A percentile compares a stretch with the other conserved stretches of the same genome.
Conservation (phyloP, 345 rosid genomes). For the Acer campestre region DNA sequence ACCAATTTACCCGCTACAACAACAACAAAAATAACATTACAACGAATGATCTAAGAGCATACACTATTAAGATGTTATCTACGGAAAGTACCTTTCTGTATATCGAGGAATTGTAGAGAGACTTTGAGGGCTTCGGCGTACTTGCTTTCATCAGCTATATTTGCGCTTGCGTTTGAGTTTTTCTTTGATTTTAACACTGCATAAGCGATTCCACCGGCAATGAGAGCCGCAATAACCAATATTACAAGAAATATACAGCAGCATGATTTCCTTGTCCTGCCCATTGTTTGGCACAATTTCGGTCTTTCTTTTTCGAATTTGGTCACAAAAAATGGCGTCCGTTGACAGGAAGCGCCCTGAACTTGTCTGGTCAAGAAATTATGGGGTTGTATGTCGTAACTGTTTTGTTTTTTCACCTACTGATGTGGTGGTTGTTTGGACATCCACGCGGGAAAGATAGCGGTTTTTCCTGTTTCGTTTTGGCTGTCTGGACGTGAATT, state of each 20-base stretch:
- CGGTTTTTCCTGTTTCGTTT: conserved; percentile 4
- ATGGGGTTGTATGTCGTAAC: neutral
- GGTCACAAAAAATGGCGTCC: neutral
- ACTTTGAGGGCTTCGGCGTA: conserved; percentile 75
- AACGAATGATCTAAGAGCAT: neutral
- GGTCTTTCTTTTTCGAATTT: neutral
- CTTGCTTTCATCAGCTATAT: conserved; percentile 49
- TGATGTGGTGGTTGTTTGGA: neutral
- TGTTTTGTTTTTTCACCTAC: neutral
- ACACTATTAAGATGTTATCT: neutral
- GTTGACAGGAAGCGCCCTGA: neutral
- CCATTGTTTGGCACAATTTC: neutral
- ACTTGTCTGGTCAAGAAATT: neutral
- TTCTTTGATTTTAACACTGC: conserved; percentile 30
- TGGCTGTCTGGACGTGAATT: conserved; percentile 6
- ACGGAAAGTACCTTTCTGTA: conserved; percentile 67
- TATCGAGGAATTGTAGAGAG: conserved; percentile 82
- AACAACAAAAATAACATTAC: neutral
- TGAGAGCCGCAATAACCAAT: conserved; percentile 19
- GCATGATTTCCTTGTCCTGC: neutral
- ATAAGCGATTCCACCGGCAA: conserved; percentile 55
- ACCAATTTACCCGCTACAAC: conserved; percentile 74
- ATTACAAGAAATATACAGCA: neutral
- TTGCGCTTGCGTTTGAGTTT: conserved; percentile 23
- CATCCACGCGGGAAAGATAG: conserved; percentile 8